phyloP scores from a whole-genome alignment of 2,329 filamentous ascomycete species.

The Phaeosphaeria sp. region DNA sequence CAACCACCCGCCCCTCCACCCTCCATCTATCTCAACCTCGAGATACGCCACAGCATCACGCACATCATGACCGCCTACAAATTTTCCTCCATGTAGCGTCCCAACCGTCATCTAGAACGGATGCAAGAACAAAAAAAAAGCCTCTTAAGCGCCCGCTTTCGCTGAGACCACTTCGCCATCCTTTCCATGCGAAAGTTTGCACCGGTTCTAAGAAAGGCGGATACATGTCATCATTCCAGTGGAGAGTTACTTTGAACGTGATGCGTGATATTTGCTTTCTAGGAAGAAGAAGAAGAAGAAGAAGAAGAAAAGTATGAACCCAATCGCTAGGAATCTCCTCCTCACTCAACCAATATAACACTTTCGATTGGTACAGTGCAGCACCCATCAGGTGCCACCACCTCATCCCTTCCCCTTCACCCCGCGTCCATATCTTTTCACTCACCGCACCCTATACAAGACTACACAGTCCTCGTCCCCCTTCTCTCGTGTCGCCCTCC shows the following conservation, averaged over 20 bases:
- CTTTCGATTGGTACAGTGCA: neutral
- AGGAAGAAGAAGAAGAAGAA: neutral
- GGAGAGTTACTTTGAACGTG: neutral
- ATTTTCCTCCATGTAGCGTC: conserved; percentile 13
- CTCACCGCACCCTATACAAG: conserved; percentile 5
- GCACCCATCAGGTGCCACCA: neutral
- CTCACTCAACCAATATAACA: neutral
- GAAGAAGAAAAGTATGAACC: neutral
- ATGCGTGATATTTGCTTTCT: conserved; percentile 5
- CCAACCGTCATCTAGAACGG: conserved; percentile 36
- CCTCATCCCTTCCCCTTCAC: neutral
- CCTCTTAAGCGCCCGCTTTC: neutral
- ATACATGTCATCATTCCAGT: neutral
- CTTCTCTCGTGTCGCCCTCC: neutral
- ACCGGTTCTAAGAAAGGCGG: conserved; percentile 6
- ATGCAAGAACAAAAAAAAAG: conserved; percentile 20
- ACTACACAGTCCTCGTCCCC: neutral
- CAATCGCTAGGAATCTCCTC: neutral
- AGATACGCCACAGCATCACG: conserved; percentile 16
- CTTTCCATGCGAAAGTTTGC: neutral
- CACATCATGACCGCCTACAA: conserved; percentile 33
- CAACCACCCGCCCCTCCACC: neutral
- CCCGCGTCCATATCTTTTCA: neutral
- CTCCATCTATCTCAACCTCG: neutral
- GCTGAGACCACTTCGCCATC: conserved; percentile 1